Conservation (phyloP, 2,329 filamentous ascomycete species). For the Cladosporium sp. region DNA sequence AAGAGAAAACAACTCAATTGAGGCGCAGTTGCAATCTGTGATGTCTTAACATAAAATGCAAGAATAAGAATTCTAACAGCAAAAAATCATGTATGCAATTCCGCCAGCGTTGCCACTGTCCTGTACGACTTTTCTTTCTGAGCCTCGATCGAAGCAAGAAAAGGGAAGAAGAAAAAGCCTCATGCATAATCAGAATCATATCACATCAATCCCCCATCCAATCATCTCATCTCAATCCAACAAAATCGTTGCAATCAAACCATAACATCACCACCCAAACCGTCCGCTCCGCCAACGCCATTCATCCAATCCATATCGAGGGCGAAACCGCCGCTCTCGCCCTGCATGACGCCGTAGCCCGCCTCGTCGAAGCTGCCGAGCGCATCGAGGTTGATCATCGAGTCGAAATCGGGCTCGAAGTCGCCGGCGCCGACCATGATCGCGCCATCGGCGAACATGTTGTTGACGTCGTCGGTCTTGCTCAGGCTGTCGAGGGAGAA, state of each 20-base stretch:
- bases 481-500: background rate
- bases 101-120: background rate
- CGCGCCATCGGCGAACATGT: constrained; percentile 17
- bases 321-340: constrained; percentile 36
- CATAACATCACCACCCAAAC: background rate
- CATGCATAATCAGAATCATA: background rate
- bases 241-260: background rate
- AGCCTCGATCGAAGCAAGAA: background rate
- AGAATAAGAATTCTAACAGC: too few species aligned
- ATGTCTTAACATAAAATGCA: too few species aligned
- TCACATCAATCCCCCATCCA: background rate
- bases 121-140: background rate
- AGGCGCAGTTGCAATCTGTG: too few species aligned
- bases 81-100: background rate
- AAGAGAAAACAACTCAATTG: too few species aligned
- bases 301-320: constrained; percentile 41
- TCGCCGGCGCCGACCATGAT: constrained; percentile 26
- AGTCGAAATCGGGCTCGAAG: constrained; percentile 40
- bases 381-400: constrained; percentile 39
- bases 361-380: constrained; percentile 29
- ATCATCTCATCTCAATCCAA: too few species aligned
- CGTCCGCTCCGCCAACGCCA: too few species aligned
- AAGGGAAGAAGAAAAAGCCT: background rate
- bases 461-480: background rate
- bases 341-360: constrained; percentile 32